Conservation (phyloP, 345 rosid genomes). For the Salix purpurea region DNA sequence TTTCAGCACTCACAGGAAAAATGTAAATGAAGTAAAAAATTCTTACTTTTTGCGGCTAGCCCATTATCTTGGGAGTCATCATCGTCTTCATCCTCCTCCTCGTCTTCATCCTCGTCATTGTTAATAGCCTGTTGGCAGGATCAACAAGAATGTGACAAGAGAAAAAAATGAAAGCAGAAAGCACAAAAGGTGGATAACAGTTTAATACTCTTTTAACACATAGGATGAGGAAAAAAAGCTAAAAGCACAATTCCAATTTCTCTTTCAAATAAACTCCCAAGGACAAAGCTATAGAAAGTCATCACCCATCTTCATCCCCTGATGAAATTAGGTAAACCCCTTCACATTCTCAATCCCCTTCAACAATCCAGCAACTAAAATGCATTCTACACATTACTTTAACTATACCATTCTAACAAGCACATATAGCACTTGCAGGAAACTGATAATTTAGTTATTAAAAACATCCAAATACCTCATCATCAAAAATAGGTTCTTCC, state of each 20-base stretch:
- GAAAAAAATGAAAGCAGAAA: background rate
- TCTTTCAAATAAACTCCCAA: no score
- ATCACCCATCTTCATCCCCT: no score
- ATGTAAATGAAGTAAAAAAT: background rate
- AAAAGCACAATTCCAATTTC: no score
- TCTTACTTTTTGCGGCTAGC: constrained; percentile 58
- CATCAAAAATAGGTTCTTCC: constrained; percentile 64
- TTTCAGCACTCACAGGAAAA: no score
- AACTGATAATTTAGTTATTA: background rate
- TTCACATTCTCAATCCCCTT: no score
- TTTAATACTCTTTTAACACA: background rate
- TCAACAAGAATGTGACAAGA: no score
- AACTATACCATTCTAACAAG: background rate
- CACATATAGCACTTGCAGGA: background rate
- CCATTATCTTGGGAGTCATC: constrained; percentile 38
- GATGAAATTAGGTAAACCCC: no score
- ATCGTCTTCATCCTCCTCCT: constrained; percentile 31
- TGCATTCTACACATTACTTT: background rate
- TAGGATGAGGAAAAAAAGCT: background rate
- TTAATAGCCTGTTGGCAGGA: constrained; percentile 17
- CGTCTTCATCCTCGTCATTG: constrained; percentile 13
- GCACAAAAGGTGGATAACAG: background rate
- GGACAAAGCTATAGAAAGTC: no score
- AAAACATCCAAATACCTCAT: constrained; percentile 16
- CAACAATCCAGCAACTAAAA: background rate